A percentile compares a stretch with the other conserved stretches of the same genome.
phyloP scores from a whole-genome alignment of 148 eudicot genomes.

The Nepenthes mirabilis region DNA sequence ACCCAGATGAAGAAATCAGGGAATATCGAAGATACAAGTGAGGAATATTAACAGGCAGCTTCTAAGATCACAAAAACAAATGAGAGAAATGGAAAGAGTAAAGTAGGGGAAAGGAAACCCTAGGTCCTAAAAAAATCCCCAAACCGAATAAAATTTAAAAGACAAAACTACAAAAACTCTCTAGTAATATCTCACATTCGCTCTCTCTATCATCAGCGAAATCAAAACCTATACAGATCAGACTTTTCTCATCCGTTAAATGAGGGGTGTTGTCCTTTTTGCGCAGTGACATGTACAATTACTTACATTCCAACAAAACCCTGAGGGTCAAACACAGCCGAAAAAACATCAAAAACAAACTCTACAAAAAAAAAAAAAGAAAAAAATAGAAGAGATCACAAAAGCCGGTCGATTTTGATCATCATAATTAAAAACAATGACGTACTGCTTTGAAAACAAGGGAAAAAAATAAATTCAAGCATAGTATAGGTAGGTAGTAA shows the following conservation, averaged over 20 bases:
- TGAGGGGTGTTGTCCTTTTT: not conserved
- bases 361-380: too few species aligned
- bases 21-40: conserved; percentile 16
- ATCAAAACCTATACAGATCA: conserved; percentile 6
- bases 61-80: conserved; percentile 8
- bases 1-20: conserved; percentile 24
- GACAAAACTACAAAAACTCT: conserved; percentile 9
- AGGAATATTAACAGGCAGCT: not conserved
- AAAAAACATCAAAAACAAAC: not conserved
- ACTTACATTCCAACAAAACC: not conserved
- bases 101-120: conserved; percentile 14
- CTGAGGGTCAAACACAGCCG: not conserved
- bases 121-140: conserved; percentile 14
- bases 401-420: too few species aligned
- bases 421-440: too few species aligned
- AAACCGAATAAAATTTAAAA: conserved; percentile 11
- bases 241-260: conserved; percentile 8
- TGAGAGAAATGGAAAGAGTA: conserved; percentile 8
- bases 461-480: too few species aligned
- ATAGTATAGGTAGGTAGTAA: too few species aligned
- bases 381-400: too few species aligned
- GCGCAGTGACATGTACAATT: not conserved
- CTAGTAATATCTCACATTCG: not conserved
- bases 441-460: too few species aligned
- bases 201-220: conserved; percentile 11